Conservation (phyloP, 176 grass and related monocot species). For the Poa pratensis region DNA sequence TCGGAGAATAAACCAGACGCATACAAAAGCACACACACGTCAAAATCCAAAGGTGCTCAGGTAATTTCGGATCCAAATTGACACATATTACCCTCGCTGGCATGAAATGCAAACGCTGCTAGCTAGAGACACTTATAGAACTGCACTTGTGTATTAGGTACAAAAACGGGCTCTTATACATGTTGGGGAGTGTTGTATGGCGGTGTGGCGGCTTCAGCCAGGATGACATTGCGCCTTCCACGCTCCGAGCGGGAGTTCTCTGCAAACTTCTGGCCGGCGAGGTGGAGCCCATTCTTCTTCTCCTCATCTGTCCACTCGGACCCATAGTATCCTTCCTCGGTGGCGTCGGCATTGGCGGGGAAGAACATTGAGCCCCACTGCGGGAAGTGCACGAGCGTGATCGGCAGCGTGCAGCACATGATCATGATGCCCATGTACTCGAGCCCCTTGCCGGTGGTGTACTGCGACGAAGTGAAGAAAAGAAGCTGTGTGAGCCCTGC, state of each 20-base stretch:
- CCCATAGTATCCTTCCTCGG: slow-evolving; percentile 64
- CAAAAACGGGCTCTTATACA: background rate
- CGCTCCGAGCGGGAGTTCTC: slow-evolving; percentile 77
- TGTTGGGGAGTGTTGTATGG: background rate
- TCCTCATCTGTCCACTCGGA: slow-evolving; percentile 75
- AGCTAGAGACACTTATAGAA: background rate
- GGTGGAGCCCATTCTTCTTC: slow-evolving; percentile 58
- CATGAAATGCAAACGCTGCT: background rate
- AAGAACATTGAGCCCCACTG: slow-evolving; percentile 92
- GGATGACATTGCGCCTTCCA: slow-evolving; percentile 42
- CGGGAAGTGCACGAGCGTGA: slow-evolving; percentile 67
- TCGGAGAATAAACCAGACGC: too few species aligned
- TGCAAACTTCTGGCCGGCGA: slow-evolving; percentile 60
- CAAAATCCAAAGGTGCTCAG: too few species aligned
- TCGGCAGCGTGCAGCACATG: slow-evolving; percentile 74
- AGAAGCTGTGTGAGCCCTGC: slow-evolving; percentile 79
- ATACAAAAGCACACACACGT: too few species aligned
- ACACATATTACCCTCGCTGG: too few species aligned
- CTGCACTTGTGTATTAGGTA: background rate
- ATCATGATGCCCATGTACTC: slow-evolving; percentile 84
- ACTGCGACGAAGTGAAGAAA: slow-evolving; percentile 72
- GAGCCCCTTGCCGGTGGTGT: slow-evolving; percentile 55
- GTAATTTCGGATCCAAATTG: too few species aligned
- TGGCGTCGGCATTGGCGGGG: slow-evolving; percentile 45
- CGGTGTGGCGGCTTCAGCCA: slow-evolving; percentile 9